Evolutionary conservation across 768 basidiomycete species (phyloP).

Genomic region (Boletus huronensis): DNA sequence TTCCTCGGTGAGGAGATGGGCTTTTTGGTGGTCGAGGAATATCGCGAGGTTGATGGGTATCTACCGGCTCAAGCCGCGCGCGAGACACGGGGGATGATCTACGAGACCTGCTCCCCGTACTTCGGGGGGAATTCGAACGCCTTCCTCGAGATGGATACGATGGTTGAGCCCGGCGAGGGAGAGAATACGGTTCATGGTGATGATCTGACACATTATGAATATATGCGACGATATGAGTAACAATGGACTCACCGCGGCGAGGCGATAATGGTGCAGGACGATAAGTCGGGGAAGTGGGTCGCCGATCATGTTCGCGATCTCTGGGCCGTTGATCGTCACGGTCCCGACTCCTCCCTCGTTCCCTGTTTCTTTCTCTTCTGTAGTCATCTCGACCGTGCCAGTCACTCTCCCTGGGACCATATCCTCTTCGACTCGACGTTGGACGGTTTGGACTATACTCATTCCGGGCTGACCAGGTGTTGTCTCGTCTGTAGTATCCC

Average conservation of each 20-base stretch:
- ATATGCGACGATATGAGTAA: background rate
- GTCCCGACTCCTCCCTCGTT: slow-evolving; percentile 22
- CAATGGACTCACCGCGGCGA: slow-evolving; percentile 22
- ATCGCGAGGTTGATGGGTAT: slow-evolving; percentile 10
- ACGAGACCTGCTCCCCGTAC: slow-evolving; percentile 20
- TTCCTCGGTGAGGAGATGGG: slow-evolving; percentile 11
- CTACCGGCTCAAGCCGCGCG: slow-evolving; percentile 10
- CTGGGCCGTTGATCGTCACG: slow-evolving; percentile 18
- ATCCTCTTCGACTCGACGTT: slow-evolving; percentile 10
- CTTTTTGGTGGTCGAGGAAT: slow-evolving; percentile 10
- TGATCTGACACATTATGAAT: slow-evolving; percentile 12
- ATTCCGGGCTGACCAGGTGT: slow-evolving; percentile 13
- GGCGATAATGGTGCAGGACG: slow-evolving; percentile 22
- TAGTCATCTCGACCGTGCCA: slow-evolving; percentile 24
- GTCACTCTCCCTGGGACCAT: slow-evolving; percentile 14
- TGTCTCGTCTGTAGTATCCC: slow-evolving; percentile 16
- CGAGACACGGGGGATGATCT: slow-evolving; percentile 20
- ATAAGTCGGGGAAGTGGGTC: slow-evolving; percentile 15
- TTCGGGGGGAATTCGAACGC: slow-evolving; percentile 23
- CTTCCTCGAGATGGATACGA: slow-evolving; percentile 16
- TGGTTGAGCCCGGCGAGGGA: slow-evolving; percentile 16
- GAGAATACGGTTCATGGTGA: slow-evolving; percentile 6
- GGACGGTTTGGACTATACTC: slow-evolving; percentile 20
- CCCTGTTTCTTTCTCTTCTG: slow-evolving; percentile 19
- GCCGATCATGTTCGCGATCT: slow-evolving; percentile 24